phyloP scores from a whole-genome alignment of 495 filamentous ascomycete genomes.

The Tuber indicum region DNA sequence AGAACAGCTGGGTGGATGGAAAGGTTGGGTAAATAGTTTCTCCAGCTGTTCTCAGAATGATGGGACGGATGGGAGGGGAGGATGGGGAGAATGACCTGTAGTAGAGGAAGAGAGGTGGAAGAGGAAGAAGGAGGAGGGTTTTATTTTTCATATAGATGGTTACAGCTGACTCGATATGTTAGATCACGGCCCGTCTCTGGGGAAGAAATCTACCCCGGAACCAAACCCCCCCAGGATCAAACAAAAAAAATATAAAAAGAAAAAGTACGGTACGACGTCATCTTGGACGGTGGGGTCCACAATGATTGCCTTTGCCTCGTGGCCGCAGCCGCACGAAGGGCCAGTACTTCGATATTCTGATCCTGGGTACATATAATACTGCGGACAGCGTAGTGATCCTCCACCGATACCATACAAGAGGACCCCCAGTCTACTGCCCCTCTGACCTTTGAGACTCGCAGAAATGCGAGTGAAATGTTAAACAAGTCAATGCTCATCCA shows the following conservation, averaged over 20 bases:
- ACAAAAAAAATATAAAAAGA: slow-evolving; percentile 26
- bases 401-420: not conserved
- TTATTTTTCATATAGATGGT: not conserved
- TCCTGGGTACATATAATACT: not conserved
- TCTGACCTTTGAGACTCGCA: not conserved
- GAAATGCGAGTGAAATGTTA: not conserved
- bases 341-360: not conserved
- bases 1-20: not conserved
- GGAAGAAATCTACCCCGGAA: slow-evolving; percentile 20
- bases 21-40: not conserved
- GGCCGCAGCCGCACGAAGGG: not conserved
- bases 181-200: slow-evolving; percentile 20
- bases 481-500: not conserved
- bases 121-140: slow-evolving; percentile 11
- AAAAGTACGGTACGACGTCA: slow-evolving; percentile 34
- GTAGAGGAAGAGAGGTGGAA: slow-evolving; percentile 27
- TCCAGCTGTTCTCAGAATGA: not conserved
- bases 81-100: slow-evolving; percentile 26
- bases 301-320: not conserved
- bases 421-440: not conserved
- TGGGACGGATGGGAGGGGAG: slow-evolving; percentile 7
- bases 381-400: not conserved
- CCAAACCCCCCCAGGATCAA: slow-evolving; percentile 18
- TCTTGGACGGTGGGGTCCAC: slow-evolving; percentile 28
- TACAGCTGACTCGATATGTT: slow-evolving; percentile 20